Evolutionary conservation across 208 protist species (phyloP).

Genomic region (Crithidia expoeki): DNA sequence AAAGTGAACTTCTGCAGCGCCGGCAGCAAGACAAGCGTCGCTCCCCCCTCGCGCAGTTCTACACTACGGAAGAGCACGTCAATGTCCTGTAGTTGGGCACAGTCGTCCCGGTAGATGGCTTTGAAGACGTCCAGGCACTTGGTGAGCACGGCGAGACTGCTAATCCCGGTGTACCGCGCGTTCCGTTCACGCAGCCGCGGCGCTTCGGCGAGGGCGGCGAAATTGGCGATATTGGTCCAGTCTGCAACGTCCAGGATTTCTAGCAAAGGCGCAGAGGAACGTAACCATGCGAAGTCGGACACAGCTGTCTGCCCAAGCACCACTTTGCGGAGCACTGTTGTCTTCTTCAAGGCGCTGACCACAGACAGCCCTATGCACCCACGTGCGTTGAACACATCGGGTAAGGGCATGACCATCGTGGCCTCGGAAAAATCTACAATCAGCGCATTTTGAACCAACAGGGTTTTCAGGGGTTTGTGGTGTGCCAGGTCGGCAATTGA

Average conservation of each 20-base stretch:
- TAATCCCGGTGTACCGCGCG: neutral
- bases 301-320: constrained; percentile 2
- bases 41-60: constrained; percentile 8
- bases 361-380: neutral
- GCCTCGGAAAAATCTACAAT: neutral
- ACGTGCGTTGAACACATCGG: constrained; percentile 10
- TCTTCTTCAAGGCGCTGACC: neutral
- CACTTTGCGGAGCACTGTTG: constrained; percentile 2
- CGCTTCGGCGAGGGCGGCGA: neutral
- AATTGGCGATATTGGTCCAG: neutral
- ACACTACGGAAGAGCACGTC: constrained; percentile 10
- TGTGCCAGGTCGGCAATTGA: neutral
- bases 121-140: neutral
- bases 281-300: constrained; percentile 9
- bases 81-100: neutral
- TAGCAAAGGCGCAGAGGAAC: neutral
- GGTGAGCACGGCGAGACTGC: neutral
- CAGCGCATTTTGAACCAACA: neutral
- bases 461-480: neutral
- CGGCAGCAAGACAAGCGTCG: constrained; percentile 9
- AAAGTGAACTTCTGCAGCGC: constrained; percentile 1
- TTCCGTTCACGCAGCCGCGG: constrained; percentile 7
- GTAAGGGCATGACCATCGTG: neutral
- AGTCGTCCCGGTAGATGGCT: constrained; percentile 3
- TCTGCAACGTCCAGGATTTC: neutral